Conservation (phyloP, 805 yeast species). For the Saccharomycopsis javanensis region DNA sequence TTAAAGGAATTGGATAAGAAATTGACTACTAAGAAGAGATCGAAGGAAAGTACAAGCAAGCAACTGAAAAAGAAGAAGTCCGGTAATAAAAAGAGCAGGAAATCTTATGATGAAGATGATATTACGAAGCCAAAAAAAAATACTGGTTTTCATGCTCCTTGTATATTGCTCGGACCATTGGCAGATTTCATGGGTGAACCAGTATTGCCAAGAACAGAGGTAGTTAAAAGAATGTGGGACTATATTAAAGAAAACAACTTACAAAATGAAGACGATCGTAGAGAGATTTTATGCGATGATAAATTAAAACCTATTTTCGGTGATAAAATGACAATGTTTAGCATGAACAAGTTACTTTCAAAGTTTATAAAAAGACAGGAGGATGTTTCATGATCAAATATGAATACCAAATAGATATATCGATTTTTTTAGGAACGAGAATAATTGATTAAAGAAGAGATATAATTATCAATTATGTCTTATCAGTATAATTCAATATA, state of each 20-base stretch:
- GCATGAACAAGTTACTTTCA: conserved; percentile 44
- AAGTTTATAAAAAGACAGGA: conserved; percentile 18
- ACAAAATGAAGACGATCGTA: conserved; percentile 57
- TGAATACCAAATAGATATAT: no score
- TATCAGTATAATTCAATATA: no score
- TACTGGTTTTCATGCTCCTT: conserved; percentile 31
- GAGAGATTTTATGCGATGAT: conserved; percentile 58
- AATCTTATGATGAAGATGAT: conserved; percentile 12
- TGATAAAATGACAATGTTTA: conserved; percentile 46
- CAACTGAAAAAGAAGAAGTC: conserved; percentile 20
- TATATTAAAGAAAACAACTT: conserved; percentile 53
- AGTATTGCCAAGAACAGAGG: conserved; percentile 53
- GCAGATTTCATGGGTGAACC: conserved; percentile 37
- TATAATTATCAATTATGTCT: no score
- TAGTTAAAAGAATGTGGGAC: conserved; percentile 61
- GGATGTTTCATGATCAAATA: not conserved
- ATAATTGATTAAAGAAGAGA: no score
- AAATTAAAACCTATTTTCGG: conserved; percentile 51
- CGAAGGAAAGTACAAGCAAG: conserved; percentile 37
- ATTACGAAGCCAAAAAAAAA: conserved; percentile 23
- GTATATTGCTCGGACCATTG: conserved; percentile 42
- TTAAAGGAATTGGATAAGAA: conserved; percentile 26
- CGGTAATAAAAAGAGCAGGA: conserved; percentile 12
- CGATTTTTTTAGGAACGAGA: no score
- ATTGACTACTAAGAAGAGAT: conserved; percentile 35